Conservation (phyloP, 2,329 filamentous ascomycete species). For the Fusarium robinianum region DNA sequence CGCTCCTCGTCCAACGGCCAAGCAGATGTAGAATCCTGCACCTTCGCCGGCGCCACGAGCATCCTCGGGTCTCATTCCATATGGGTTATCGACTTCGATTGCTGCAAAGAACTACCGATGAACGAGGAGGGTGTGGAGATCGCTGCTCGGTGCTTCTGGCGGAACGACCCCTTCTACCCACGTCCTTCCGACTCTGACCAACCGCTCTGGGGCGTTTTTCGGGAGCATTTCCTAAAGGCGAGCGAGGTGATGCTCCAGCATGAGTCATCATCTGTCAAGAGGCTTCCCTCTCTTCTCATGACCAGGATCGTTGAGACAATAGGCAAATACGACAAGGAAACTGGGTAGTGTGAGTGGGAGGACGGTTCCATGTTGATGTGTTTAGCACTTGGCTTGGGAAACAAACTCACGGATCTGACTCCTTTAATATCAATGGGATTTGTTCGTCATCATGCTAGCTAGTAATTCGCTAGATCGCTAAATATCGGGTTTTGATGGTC, state of each 20-base stretch:
- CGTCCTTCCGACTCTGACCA: constrained; percentile 38
- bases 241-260: constrained; percentile 2
- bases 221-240: neutral
- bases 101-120: constrained; percentile 42
- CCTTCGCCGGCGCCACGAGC: neutral
- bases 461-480: too few relatives aligned
- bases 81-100: constrained; percentile 56
- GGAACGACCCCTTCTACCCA: constrained; percentile 58
- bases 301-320: constrained; percentile 2
- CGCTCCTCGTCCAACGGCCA: too few relatives aligned
- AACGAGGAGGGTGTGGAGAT: constrained; percentile 46
- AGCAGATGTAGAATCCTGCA: neutral
- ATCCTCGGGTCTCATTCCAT: constrained; percentile 42
- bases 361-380: too few relatives aligned
- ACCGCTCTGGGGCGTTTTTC: constrained; percentile 34
- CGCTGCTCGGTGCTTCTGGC: constrained; percentile 50
- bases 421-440: too few relatives aligned
- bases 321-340: neutral
- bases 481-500: too few relatives aligned
- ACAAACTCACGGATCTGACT: too few relatives aligned
- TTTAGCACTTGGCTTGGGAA: too few relatives aligned
- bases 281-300: constrained; percentile 1
- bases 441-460: too few relatives aligned
- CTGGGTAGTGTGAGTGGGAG: too few relatives aligned
- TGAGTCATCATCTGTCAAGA: neutral